Base-by-base conservation (phyloP, 2,329 filamentous ascomycete species). In the Fusarium sororula region DNA sequence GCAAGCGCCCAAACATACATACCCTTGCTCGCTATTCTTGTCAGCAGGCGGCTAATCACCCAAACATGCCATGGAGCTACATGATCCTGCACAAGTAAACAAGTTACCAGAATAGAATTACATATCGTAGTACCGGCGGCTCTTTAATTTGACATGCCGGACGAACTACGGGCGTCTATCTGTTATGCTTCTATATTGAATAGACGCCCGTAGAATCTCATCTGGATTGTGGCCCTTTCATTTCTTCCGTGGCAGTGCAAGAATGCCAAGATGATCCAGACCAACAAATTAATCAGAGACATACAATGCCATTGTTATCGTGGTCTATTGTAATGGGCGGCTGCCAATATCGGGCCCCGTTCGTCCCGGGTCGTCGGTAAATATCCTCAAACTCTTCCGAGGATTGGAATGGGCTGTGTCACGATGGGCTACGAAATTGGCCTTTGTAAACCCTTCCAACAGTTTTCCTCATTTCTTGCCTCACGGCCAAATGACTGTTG, bases 1-100 rank as follows among this genome's bases (percentile, higher is more conserved):
- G 24, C 55, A 74, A 74, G 71, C 71, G 71, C 71, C 59, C 15
- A 35, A 15, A 35, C 47, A 44, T 54, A 71, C 66, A 4, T 15
- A 42, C 41, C 71, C 71, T 37, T 42, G 57, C 18, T 68, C 37
- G 32, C 57, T 64, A 38, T 69, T 68, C 37, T 61, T 53, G 24
- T 42, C 38, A n/a, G 55, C 24, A 26, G 24, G 71, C 70, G 70
- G 42, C 66, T 58, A 64, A 38, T 44, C n/a, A 45, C 26, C 41
- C 54, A 58, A 44, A 22, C 30, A 61, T n/a, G 41, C 50, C 50
- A 63, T 50, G 48, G 30, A 41, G 37, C 20, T 41, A 11, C 32
- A 41, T 44, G 44, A 28, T 60, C 48, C 32, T 62, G 20, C 20
- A 63, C 24, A 30, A 51, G 32, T 14, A 37, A 41, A 45, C 6